phyloP scores from a whole-genome alignment of 306 rosid genomes.

The Vigna mungo region DNA sequence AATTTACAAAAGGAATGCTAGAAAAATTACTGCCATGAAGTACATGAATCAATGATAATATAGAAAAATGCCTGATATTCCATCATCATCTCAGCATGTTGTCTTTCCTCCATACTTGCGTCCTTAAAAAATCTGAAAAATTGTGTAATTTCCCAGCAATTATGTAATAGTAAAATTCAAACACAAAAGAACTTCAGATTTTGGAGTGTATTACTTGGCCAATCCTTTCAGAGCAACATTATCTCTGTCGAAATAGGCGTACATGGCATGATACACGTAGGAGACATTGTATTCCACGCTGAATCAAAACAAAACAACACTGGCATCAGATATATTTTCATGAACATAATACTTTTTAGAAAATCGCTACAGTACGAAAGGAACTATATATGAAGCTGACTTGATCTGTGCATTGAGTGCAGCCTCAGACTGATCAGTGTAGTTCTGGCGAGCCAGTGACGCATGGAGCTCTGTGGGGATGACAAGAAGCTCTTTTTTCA shows the following conservation, averaged over 20 bases:
- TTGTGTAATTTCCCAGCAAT: not conserved
- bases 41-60: not conserved
- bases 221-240: constrained; percentile 57
- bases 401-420: constrained; percentile 60
- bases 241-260: constrained; percentile 56
- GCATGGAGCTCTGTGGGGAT: constrained; percentile 42
- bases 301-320: constrained; percentile 27
- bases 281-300: constrained; percentile 56
- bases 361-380: not conserved
- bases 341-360: constrained; percentile 1
- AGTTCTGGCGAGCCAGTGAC: constrained; percentile 55
- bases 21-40: not conserved
- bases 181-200: not conserved
- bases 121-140: constrained; percentile 53
- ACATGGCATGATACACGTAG: constrained; percentile 55
- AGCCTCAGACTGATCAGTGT: constrained; percentile 31
- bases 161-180: not conserved
- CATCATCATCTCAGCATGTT: constrained; percentile 54
- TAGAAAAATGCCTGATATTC: constrained; percentile 49
- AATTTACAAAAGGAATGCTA: not conserved
- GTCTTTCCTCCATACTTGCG: constrained; percentile 49
- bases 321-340: not conserved
- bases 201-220: constrained; percentile 47
- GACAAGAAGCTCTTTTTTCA: constrained; percentile 52
- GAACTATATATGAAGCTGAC: constrained; percentile 35